Percentiles rank a stretch among this genome's conserved stretches.
Conservation (phyloP, 106 monocot genomes). For the Dendrobium catenatum region DNA sequence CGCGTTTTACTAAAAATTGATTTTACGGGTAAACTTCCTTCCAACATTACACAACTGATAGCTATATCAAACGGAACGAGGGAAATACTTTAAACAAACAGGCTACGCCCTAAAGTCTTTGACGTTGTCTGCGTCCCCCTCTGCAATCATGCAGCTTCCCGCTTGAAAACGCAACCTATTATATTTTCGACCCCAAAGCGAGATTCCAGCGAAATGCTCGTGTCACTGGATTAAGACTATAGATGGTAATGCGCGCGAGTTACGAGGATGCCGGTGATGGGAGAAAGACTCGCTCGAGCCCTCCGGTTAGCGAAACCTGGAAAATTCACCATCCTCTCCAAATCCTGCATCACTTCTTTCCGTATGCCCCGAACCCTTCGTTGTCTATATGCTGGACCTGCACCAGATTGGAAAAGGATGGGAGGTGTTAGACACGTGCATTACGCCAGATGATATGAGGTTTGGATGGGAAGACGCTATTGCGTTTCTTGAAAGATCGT, state of each 20-base stretch:
- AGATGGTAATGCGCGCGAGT: conserved; percentile 88
- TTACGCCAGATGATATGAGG: conserved; percentile 94
- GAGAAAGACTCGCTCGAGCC: conserved; percentile 90
- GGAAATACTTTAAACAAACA: too few relatives aligned
- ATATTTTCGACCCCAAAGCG: background rate
- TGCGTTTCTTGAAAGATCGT: conserved; percentile 48
- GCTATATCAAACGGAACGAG: too few relatives aligned
- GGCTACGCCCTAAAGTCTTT: background rate
- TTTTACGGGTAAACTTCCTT: too few relatives aligned
- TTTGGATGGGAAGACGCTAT: conserved; percentile 82
- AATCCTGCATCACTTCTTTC: background rate
- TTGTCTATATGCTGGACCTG: conserved; percentile 10
- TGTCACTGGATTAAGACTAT: conserved; percentile 12
- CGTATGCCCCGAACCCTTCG: conserved; percentile 1
- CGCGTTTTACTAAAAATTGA: too few relatives aligned
- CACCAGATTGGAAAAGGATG: conserved; percentile 73
- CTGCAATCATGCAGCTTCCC: background rate
- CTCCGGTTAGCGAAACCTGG: conserved; percentile 68
- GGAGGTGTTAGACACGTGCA: conserved; percentile 92
- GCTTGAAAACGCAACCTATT: background rate
- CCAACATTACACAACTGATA: too few relatives aligned
- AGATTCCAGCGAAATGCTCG: background rate
- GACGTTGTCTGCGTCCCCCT: background rate
- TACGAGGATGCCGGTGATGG: conserved; percentile 93
- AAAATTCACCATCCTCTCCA: conserved; percentile 8